Conservation (phyloP, 352 stramenopile genomes). For the Phytophthora fragariae region DNA sequence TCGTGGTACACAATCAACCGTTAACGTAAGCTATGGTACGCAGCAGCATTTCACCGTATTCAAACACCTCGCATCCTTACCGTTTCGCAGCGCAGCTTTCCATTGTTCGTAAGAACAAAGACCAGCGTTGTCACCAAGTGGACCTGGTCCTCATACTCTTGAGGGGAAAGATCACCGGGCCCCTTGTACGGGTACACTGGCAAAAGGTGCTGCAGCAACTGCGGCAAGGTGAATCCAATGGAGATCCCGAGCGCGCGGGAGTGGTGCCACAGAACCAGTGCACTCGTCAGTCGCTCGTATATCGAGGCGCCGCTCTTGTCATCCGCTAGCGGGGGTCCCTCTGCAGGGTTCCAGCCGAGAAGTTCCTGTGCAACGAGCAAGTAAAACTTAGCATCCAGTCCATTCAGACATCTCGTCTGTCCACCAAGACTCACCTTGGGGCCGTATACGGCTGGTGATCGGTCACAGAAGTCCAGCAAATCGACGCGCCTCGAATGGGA, state of each 20-base stretch:
- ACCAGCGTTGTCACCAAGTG: slow-evolving; percentile 88
- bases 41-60: background rate
- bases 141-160: slow-evolving; percentile 83
- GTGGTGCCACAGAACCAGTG: slow-evolving; percentile 76
- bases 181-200: slow-evolving; percentile 88
- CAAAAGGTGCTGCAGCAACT: slow-evolving; percentile 80
- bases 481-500: slow-evolving; percentile 67
- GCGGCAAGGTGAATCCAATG: slow-evolving; percentile 69
- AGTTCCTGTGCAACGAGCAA: slow-evolving; percentile 59
- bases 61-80: slow-evolving; percentile 25
- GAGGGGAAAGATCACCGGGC: slow-evolving; percentile 61
- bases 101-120: slow-evolving; percentile 88
- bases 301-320: slow-evolving; percentile 47
- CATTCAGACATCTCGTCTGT: background rate
- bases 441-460: slow-evolving; percentile 55
- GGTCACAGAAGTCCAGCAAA: slow-evolving; percentile 73
- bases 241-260: slow-evolving; percentile 64
- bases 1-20: background rate
- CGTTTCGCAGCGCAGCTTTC: slow-evolving; percentile 71
- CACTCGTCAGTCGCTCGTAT: slow-evolving; percentile 69
- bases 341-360: slow-evolving; percentile 84
- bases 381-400: background rate
- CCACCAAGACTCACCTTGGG: slow-evolving; percentile 38
- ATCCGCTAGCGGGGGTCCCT: slow-evolving; percentile 39
- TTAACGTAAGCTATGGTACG: background rate